Percentiles rank a stretch among this genome's conserved stretches.
Conservation (phyloP, 75 land plant genomes). For the Pinus tabuliformis region DNA sequence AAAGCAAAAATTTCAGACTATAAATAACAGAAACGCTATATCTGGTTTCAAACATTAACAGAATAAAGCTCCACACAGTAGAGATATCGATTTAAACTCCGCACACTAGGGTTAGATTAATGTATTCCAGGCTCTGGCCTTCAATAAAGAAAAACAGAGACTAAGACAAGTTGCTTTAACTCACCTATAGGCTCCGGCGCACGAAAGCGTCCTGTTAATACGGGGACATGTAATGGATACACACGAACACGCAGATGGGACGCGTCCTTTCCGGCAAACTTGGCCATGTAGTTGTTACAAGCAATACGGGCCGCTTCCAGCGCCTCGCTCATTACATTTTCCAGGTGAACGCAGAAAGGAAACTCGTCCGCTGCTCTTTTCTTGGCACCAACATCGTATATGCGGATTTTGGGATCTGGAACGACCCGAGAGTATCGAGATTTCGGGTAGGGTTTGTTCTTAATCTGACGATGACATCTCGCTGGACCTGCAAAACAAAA, state of each 20-base stretch:
- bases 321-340: constrained; percentile 65
- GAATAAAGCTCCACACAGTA: no score
- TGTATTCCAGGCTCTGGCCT: no score
- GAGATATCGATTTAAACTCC: no score
- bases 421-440: constrained; percentile 69
- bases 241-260: constrained; percentile 66
- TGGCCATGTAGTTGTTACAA: constrained; percentile 72
- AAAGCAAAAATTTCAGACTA: no score
- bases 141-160: not conserved
- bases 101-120: no score
- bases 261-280: constrained; percentile 60
- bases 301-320: constrained; percentile 75
- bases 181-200: constrained; percentile 68
- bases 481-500: constrained; percentile 47
- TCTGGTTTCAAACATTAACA: no score
- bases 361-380: constrained; percentile 69
- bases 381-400: constrained; percentile 73
- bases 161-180: not conserved
- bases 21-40: no score
- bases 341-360: constrained; percentile 61
- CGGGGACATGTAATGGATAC: constrained; percentile 75
- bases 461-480: constrained; percentile 65
- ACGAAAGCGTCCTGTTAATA: constrained; percentile 75
- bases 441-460: constrained; percentile 72
- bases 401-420: constrained; percentile 64